Base-by-base conservation (phyloP, 768 basidiomycete species). In the Calvatia gigantea region DNA sequence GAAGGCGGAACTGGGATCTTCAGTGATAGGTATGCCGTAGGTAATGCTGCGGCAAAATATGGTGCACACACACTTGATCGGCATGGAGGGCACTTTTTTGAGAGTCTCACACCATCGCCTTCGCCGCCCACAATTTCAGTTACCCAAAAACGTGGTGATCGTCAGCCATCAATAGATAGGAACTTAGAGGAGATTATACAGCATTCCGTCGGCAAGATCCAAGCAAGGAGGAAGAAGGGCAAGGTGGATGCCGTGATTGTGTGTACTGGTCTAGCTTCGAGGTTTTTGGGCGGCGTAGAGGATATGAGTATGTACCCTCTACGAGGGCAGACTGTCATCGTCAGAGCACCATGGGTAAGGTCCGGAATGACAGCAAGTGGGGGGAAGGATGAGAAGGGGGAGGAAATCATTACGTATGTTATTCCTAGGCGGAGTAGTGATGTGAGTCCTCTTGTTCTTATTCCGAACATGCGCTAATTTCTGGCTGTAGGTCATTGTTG, bases 241-340 rank as follows among this genome's bases (percentile, higher is more conserved):
- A 48, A 37, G 19, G 46, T 56, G 7, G 54, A 82, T 44, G 89
- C 84, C 0, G 64, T 93, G 1, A 66, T 94, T 4, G 80, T 87
- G 8, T 92, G 89, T 60, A 76, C 82, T 0, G 91, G 91, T 0
- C 67, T 94, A 19, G 88, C 87, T 3, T 84, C 92, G 8, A 77
- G 82, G 47, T 84, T 82, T 29, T 75, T 96, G 39, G 81, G 89
- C 11, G 94, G 93, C 4, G 83, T 95, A 2, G 86, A 94, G 63
- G 94, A 97, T 67, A 75, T 76, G 55, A 73, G 72, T 21, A 72
- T 94, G 21, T 84, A 82, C 65, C 91, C 94, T 0, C 80, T 94
- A 59, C 78, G 92, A 41, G 94, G 94, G 6, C 94, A 96, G 70
- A 87, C 90, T 0, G 84, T 94, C 7, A 67, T 94, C 15, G 75